These are phyloP conservation scores for Sphagnum magellanicum DNA, from an alignment of 228 moss, liverwort and hornwort species.

Conservation along the genomic window DNA sequence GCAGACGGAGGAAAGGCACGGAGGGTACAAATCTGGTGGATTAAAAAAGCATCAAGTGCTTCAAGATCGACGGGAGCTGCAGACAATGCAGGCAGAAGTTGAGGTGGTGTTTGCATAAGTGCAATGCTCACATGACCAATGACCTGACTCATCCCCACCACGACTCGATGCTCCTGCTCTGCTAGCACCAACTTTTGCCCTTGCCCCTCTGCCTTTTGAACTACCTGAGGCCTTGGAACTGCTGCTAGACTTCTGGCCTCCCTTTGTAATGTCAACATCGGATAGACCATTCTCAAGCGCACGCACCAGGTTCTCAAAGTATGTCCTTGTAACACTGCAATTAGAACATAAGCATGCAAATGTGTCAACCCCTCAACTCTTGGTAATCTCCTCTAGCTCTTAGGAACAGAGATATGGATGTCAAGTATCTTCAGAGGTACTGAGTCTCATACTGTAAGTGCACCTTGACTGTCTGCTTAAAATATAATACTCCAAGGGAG, in stretches of 20 bases:
- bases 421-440: too few species aligned
- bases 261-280: constrained; percentile 6
- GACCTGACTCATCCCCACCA: neutral
- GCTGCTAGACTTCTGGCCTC: constrained; percentile 3
- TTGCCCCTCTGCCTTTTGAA: constrained; percentile 5
- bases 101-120: constrained; percentile 5
- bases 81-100: neutral
- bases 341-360: neutral
- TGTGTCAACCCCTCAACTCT: neutral
- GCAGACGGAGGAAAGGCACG: too few species aligned
- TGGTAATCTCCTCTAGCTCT: neutral
- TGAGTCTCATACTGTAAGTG: too few species aligned
- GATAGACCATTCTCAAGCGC: constrained; percentile 16
- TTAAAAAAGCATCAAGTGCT: neutral
- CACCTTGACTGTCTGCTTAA: neutral
- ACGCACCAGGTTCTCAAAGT: constrained; percentile 13
- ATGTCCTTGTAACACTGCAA: constrained; percentile 9
- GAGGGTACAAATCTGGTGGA: too few species aligned
- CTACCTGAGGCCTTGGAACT: constrained; percentile 6
- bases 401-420: neutral
- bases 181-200: constrained; percentile 1
- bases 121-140: constrained; percentile 9
- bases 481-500: too few species aligned
- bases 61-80: constrained; percentile 3
- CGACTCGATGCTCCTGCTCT: constrained; percentile 1